These are phyloP conservation scores for Patellifolia procumbens DNA, from an alignment of 179 eudicot species.

Conservation along the genomic window DNA sequence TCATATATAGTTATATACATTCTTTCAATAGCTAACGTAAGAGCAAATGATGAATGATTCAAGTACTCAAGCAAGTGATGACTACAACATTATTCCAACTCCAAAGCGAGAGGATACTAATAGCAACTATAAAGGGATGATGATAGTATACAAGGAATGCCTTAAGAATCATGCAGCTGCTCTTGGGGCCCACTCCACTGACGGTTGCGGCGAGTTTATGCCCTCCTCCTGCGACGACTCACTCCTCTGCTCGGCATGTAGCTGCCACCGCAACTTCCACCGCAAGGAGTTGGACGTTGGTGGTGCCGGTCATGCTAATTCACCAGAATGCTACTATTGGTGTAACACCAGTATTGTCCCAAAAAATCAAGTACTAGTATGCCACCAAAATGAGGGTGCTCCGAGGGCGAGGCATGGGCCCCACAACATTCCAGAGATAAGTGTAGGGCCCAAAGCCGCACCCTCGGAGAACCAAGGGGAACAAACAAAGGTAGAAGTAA, in stretches of 20 bases:
- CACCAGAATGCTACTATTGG: slow-evolving; percentile 15
- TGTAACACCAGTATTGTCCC: neutral
- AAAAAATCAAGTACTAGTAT: neutral
- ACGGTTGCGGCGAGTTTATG: slow-evolving; percentile 50
- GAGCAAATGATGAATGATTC: slow-evolving; percentile 20
- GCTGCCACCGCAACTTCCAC: slow-evolving; percentile 46
- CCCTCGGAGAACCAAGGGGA: neutral
- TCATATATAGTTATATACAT: too few relatives aligned
- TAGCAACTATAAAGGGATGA: slow-evolving; percentile 15
- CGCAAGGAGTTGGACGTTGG: slow-evolving; percentile 28
- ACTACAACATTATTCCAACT: slow-evolving; percentile 14
- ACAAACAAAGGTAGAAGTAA: neutral
- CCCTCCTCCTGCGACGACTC: slow-evolving; percentile 7
- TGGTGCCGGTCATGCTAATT: neutral
- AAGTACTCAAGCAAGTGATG: slow-evolving; percentile 19
- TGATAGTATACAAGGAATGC: slow-evolving; percentile 40
- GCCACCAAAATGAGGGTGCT: neutral
- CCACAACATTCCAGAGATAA: neutral
- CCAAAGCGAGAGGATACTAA: slow-evolving; percentile 13
- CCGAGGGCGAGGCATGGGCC: neutral
- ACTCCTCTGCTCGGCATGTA: slow-evolving; percentile 37
- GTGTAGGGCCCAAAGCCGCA: neutral
- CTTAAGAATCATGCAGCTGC: slow-evolving; percentile 41
- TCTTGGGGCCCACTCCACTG: slow-evolving; percentile 33
- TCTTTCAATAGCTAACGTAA: neutral